Evolutionary conservation across 164 flowering plant genomes (phyloP), one percentile per base, ranked within the genome.

Genomic region (Dillenia suffruticosa): DNA sequence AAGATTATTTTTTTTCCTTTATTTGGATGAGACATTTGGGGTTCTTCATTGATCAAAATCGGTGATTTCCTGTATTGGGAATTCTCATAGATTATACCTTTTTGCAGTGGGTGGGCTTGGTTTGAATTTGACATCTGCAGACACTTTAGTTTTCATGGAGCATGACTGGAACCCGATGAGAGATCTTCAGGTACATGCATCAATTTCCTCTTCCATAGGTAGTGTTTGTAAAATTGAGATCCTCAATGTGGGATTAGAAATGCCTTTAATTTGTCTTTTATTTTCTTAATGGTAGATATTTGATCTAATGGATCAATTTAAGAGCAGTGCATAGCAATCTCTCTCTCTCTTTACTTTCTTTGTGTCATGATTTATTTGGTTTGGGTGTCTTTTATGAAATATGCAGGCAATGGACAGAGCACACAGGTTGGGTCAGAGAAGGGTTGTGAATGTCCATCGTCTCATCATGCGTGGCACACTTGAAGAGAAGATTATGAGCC

Each of bases 101-200:
- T 62, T 53, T 78, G 64, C 81, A 92, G 98, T 93, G 78, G 99
- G 99, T 67, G 99, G 99, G 53, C 96, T 95, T 67, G 99, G 99
- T 62, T 74, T 95, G 78, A 95, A 95, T 74, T 68, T 95, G 74
- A 95, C 99, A 60, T 92, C 99, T 49, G 99, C 99, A 44, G 99
- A 95, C 70, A 95, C 98, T 19, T 89, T 95, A 6, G 70, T 95
- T 71, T 95, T 95, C 58, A 82, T 95, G 94, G 99, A 95, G 87
- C 98, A 95, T 71, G 99, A 92, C 71, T 95, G 99, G 99, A 95
- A 95, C 75, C 99, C 99, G 14, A 95, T 95, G 99, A 85, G 98
- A 61, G 99, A 95, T 78, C 97, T 71, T 72, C 98, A 92, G 96
- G 98, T 92, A 77, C 14, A 8, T 40, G 16, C 8, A 14, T 13